These are phyloP conservation scores for Oxyria digyna DNA, from an alignment of 148 eudicot species.

Conservation along the genomic window DNA sequence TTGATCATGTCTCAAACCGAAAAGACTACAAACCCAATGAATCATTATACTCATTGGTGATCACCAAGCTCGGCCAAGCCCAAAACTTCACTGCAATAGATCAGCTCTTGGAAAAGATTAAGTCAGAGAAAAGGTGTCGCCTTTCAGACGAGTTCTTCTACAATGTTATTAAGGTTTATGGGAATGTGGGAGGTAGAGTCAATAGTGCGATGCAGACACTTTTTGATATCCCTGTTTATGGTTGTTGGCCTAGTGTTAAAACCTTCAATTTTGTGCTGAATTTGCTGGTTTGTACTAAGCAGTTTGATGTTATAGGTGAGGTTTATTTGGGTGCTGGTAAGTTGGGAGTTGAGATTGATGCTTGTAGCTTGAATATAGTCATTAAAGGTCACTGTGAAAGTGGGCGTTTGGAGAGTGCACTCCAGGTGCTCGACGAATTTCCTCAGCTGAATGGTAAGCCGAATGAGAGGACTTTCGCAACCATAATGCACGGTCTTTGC, in stretches of 20 bases:
- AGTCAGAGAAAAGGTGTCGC: conserved; percentile 36
- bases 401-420: conserved; percentile 56
- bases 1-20: conserved; percentile 46
- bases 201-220: conserved; percentile 54
- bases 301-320: conserved; percentile 44
- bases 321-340: conserved; percentile 37
- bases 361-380: conserved; percentile 65
- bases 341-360: conserved; percentile 61
- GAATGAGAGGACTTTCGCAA: conserved; percentile 58
- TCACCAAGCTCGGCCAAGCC: conserved; percentile 41
- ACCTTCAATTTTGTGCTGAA: conserved; percentile 73
- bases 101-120: conserved; percentile 31
- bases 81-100: conserved; percentile 52
- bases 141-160: conserved; percentile 68
- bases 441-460: conserved; percentile 46
- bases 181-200: conserved; percentile 49
- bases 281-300: conserved; percentile 47
- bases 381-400: conserved; percentile 62
- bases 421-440: conserved; percentile 77
- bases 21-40: conserved; percentile 77
- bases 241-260: conserved; percentile 57
- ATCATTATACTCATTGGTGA: conserved; percentile 39
- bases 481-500: conserved; percentile 62
- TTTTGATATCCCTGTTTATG: conserved; percentile 55
- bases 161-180: conserved; percentile 52